Conservation (phyloP, 225 moss, liverwort and hornwort species). For the Physcomitrellopsis africana region DNA sequence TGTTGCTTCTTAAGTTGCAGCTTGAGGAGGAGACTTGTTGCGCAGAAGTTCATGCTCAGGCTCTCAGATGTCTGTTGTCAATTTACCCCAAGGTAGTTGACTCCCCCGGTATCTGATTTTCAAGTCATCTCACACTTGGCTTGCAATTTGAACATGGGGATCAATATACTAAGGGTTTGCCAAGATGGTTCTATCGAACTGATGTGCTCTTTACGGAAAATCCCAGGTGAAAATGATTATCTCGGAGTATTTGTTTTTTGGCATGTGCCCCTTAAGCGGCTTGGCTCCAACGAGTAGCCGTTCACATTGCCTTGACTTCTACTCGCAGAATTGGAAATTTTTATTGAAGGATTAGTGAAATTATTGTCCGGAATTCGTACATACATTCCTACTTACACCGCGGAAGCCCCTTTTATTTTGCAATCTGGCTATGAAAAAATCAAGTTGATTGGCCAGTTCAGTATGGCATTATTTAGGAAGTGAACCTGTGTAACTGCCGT, state of each 20-base stretch:
- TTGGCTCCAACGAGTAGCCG: neutral
- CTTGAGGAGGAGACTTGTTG: neutral
- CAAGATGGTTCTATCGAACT: neutral
- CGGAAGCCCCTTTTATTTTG: too few species aligned
- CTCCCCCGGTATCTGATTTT: conserved; percentile 21
- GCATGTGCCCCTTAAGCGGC: neutral
- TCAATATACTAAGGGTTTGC: neutral
- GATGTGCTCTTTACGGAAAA: neutral
- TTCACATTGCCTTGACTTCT: too few species aligned
- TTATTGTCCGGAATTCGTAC: too few species aligned
- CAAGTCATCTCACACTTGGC: conserved; percentile 2
- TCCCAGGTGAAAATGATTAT: neutral
- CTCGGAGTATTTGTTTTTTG: neutral
- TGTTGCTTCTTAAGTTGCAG: conserved; percentile 20
- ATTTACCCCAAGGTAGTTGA: neutral
- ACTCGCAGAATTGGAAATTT: too few species aligned
- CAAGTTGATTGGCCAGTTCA: too few species aligned
- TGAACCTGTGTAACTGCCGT: neutral
- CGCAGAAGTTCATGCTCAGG: neutral
- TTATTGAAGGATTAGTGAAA: too few species aligned
- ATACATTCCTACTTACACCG: too few species aligned
- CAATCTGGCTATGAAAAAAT: too few species aligned
- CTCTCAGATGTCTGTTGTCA: conserved; percentile 24
- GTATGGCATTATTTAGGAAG: neutral
- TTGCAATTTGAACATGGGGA: neutral